Evolutionary conservation across 148 eudicot genomes (phyloP), one percentile per base, ranked within the genome.

Genomic region (Limonium bicolor): DNA sequence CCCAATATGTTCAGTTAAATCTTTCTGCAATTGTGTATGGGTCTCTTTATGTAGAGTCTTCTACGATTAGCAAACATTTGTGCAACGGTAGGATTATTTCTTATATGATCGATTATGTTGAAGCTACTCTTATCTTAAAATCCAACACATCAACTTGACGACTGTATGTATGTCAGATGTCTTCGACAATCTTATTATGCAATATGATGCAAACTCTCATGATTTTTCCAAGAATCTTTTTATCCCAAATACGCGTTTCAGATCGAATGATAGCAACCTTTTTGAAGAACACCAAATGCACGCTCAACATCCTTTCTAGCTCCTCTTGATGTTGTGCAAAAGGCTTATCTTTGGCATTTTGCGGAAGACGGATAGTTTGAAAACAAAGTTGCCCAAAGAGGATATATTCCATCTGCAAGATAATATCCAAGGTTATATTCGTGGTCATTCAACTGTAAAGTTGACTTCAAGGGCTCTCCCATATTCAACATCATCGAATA

Each of bases 291-390:
- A 7, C 27, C 53, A 37, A 47, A 56, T 0, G 38, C 61, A 9
- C 53, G 46, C 16, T 56, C 53, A 9, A 56, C 53, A 47, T 47
- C 61, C 22, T 54, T 54, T 20, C 27, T 53, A 4, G 38, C 21
- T 25, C 42, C 14, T 46, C 56, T 41, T 53, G 58, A 20, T 10
- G 27, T 15, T 41, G 5, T 2, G 49, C 10, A 11, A 53, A 53
- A 20, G 29, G 21, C 3, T 15, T 30, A 6, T 33, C 32, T 48
- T 48, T n/a, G 13, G 26, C 4, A 4, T 9, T n/a, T 13, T 25
- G 33, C 16, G 60, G 43, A 4, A 7, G 5, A 0, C 25, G 21
- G 1, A 55, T 35, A 13, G 51, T 0, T 4, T 35, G 17, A 17
- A 55, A 11, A 15, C n/a, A 35, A 44, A 3, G 43, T 27, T 6